phyloP scores from a whole-genome alignment of 208 protist species.

The Leishmania lainsoni region DNA sequence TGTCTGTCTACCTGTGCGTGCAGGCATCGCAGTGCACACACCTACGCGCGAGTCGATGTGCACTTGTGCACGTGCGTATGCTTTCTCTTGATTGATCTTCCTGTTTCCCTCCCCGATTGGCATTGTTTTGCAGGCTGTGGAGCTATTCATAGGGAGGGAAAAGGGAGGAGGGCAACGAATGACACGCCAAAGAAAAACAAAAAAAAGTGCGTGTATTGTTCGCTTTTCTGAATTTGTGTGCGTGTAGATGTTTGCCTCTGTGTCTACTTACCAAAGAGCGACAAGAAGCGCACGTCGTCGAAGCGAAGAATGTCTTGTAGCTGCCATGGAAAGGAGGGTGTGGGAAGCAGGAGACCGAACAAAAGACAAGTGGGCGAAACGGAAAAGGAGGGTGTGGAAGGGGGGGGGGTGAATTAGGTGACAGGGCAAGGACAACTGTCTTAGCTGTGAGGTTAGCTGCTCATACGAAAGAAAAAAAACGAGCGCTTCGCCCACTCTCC shows the following conservation, averaged over 20 bases:
- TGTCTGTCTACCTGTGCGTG: not conserved
- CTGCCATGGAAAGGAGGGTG: not conserved
- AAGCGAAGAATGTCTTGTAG: not conserved
- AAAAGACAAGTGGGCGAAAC: not conserved
- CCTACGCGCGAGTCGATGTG: not conserved
- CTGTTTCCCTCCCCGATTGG: not conserved
- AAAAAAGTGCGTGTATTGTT: not conserved
- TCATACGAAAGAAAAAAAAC: not conserved
- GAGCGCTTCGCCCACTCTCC: not conserved
- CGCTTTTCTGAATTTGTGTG: not conserved
- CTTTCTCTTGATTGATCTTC: not conserved
- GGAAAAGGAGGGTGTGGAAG: not conserved
- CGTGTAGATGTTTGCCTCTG: not conserved
- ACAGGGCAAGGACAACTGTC: not conserved
- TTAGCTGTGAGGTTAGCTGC: not conserved
- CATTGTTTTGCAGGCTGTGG: not conserved
- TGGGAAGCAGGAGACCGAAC: not conserved
- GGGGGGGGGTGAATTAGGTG: not conserved
- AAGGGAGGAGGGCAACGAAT: not conserved
- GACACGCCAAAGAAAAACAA: not conserved
- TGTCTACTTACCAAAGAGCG: not conserved
- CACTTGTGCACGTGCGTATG: not conserved
- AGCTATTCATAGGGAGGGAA: not conserved
- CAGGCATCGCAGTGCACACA: not conserved
- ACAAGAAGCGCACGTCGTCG: not conserved